Conservation (phyloP, 148 eudicot genomes). For the Camellia sinensis region DNA sequence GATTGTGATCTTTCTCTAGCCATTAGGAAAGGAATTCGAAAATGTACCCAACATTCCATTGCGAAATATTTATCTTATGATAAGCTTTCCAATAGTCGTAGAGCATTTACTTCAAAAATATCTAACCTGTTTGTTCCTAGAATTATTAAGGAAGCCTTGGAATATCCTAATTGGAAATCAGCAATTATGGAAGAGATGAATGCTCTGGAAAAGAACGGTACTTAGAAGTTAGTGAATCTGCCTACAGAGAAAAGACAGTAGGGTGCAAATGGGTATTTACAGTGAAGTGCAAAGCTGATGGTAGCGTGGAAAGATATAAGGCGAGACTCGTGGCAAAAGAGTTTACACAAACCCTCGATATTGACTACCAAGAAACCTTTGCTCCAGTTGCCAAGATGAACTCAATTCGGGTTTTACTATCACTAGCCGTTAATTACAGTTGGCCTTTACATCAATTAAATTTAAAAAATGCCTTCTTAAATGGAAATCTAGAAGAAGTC, state of each 20-base stretch:
- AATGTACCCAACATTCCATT: neutral
- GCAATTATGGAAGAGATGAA: slow-evolving; percentile 7
- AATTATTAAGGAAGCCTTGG: neutral
- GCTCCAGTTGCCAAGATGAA: neutral
- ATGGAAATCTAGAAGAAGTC: neutral
- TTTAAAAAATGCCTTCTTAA: neutral
- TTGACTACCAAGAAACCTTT: slow-evolving; percentile 11
- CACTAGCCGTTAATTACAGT: neutral
- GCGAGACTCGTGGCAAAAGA: neutral
- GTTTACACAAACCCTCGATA: neutral
- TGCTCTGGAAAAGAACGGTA: neutral
- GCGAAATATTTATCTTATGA: neutral
- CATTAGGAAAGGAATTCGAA: neutral
- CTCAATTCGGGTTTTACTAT: neutral
- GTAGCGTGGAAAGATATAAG: slow-evolving; percentile 3
- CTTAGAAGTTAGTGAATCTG: neutral
- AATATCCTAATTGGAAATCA: slow-evolving; percentile 1
- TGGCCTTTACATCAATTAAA: neutral
- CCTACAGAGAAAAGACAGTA: neutral
- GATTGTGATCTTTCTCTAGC: neutral
- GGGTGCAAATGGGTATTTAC: slow-evolving; percentile 17
- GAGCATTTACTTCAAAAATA: neutral
- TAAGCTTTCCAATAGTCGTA: neutral
- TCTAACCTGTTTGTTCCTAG: neutral
- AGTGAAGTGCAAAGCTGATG: slow-evolving; percentile 2